Evolutionary conservation across 176 grass and related monocot species (phyloP).

Genomic region (Carex myosuroides): DNA sequence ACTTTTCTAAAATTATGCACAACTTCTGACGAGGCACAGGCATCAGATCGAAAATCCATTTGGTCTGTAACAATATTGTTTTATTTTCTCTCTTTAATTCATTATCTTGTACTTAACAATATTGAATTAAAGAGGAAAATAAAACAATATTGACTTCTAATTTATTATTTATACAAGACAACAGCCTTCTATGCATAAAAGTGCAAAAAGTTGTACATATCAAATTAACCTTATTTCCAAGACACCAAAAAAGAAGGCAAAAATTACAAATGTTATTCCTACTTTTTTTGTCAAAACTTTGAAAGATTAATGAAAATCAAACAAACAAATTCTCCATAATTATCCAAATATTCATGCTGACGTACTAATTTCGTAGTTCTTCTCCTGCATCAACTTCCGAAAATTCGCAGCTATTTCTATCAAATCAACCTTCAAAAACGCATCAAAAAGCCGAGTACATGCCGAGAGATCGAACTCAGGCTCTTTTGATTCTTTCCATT

Average conservation of each 20-base stretch:
- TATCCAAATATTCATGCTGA: not conserved
- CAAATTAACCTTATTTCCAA: not conserved
- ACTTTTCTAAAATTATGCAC: no score
- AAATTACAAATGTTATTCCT: not conserved
- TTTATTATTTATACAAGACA: no score
- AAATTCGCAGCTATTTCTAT: slow-evolving; percentile 35
- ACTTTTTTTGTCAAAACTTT: not conserved
- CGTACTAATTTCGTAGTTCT: not conserved
- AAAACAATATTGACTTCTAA: no score
- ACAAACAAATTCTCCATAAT: not conserved
- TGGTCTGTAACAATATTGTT: no score
- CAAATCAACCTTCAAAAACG: slow-evolving; percentile 31
- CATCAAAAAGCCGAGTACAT: slow-evolving; percentile 46
- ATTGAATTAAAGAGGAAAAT: no score
- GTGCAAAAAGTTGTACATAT: no score
- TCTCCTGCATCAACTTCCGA: slow-evolving; percentile 37
- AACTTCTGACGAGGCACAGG: no score
- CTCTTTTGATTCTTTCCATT: slow-evolving; percentile 60
- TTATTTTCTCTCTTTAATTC: no score
- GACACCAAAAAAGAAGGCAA: not conserved
- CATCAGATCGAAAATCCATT: no score
- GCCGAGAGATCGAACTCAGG: slow-evolving; percentile 59
- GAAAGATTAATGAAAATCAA: not conserved
- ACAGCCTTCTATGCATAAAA: no score
- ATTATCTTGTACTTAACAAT: no score